Evolutionary conservation across 306 rosid species (phyloP), one percentile per base, ranked within the genome.

Genomic region (Casuarina glauca): DNA sequence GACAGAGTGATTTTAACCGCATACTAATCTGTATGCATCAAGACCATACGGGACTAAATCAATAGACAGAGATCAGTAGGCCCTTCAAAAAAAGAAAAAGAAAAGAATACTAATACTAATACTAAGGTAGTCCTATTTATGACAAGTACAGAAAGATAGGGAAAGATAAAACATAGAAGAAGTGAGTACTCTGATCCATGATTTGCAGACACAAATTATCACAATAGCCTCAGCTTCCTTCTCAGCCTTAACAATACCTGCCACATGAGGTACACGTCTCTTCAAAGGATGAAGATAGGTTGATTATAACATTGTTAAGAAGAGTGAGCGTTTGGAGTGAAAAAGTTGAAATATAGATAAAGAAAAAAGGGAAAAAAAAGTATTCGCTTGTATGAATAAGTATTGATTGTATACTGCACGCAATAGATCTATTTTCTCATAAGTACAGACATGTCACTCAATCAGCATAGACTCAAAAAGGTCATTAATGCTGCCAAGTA

Each of bases 141-240:
- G 64, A 19, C 20, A 77, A 43, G 38, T n/a, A 60, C 44, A 10
- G 41, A 45, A 51, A 63, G n/a, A 60, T 3, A 8, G 20, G 66
- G 35, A 38, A 20, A 19, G 50, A 4, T 78, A 20, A 4, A 78
- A 49, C 20, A 20, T 49, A 46, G 81, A 42, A 74, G 61, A 42
- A 69, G 52, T 16, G 9, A 64, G 32, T 81, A 84, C 87, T 69
- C 80, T 78, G 82, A 77, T 78, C 85, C 85, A 84, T 84, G 75
- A 69, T 16, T 49, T 32, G n/a, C 44, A 38, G 51, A 69, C 46
- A 57, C 54, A 73, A 45, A 79, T 32, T 52, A 67, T 51, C 20
- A 20, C 36, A 50, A 43, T 42, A 63, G 35, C 71, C 63, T 55
- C 77, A 73, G 66, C 43, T 69, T 44, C 54, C 46, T 80, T 69